These are phyloP conservation scores for Paradendryphiella salina DNA, from an alignment of 2,329 filamentous ascomycete species.

Conservation along the genomic window DNA sequence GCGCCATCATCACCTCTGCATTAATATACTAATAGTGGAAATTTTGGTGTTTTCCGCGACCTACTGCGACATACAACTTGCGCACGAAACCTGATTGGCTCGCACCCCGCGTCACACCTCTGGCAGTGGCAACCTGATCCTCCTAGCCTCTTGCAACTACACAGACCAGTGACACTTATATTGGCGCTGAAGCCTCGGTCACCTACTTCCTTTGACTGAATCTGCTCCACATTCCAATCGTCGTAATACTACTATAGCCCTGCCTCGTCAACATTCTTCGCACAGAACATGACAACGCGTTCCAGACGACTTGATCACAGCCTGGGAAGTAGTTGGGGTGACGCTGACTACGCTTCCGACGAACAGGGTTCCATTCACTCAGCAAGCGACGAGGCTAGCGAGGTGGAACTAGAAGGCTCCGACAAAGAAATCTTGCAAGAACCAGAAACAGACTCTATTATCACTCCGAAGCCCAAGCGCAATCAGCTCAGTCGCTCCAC, in stretches of 20 bases:
- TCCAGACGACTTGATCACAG: constrained; percentile 29
- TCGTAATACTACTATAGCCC: background rate
- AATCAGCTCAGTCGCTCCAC: constrained; percentile 17
- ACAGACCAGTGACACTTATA: constrained; percentile 1
- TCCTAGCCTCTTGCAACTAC: constrained; percentile 26
- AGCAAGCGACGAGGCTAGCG: constrained; percentile 30
- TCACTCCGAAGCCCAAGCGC: constrained; percentile 20
- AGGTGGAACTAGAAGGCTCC: constrained; percentile 30
- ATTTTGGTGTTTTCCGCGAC: constrained; percentile 3
- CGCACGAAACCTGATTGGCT: constrained; percentile 29
- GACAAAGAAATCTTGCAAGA: constrained; percentile 26
- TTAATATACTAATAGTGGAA: background rate
- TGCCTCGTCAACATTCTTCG: background rate
- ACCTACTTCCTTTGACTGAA: background rate
- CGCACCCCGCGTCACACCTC: constrained; percentile 34
- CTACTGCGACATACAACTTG: constrained; percentile 4
- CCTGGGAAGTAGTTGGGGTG: constrained; percentile 43
- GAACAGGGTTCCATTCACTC: constrained; percentile 32
- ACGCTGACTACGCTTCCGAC: constrained; percentile 36
- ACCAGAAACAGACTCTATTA: constrained; percentile 13
- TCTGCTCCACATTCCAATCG: background rate
- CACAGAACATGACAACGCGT: constrained; percentile 21
- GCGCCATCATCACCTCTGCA: background rate
- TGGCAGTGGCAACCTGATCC: constrained; percentile 27
- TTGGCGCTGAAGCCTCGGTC: background rate